Base-by-base conservation (phyloP, 495 filamentous ascomycete genomes). In the Aspergillus kassunensis region DNA sequence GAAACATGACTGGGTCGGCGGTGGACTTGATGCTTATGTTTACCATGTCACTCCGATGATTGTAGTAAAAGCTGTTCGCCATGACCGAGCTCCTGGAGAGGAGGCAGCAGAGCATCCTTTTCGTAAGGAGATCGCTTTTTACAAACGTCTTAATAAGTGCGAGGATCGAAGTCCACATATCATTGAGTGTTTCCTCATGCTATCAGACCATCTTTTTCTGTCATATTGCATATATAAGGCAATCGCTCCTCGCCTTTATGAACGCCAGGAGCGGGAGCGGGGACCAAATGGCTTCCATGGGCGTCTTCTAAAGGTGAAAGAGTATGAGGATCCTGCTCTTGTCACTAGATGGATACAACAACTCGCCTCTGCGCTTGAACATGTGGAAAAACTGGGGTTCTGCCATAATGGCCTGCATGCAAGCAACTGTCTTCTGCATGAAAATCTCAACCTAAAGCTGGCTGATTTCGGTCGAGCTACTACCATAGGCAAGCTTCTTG, bases 1-100 rank as follows among this genome's bases (percentile, higher is more conserved):
- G 46, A 15, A 59, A 52, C 42, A 63, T 47, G 29, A 27, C 23
- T 55, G 53, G 53, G 51, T 59, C 49, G 60, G 53, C 34, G 50
- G 53, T 35, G 57, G 56, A 53, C 53, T 55, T 23, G 58, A 59
- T 33, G 53, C 57, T 49, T 49, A 55, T 55, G 53, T 59, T 46
- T 57, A 59, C 60, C 56, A 37, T 18, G 56, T 63, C 40, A 57
- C 53, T 55, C 56, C 53, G 52, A 59, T 44, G 44, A 59, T 59
- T 59, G 60, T 59, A 45, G 53, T 59, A 53, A 63, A 59, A 55
- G 53, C 48, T 53, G 57, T 63, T 51, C 58, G 54, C 48, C 27
- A 41, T 29, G 53, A 59, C 57, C 50, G 53, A 55, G 53, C 45
- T 23, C 53, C 57, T 51, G 41, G 35, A 46, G 51, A 39, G 23